Evolutionary conservation across 192 early-diverging fungal genomes (phyloP).

Genomic region (Rhizophagus sp.): DNA sequence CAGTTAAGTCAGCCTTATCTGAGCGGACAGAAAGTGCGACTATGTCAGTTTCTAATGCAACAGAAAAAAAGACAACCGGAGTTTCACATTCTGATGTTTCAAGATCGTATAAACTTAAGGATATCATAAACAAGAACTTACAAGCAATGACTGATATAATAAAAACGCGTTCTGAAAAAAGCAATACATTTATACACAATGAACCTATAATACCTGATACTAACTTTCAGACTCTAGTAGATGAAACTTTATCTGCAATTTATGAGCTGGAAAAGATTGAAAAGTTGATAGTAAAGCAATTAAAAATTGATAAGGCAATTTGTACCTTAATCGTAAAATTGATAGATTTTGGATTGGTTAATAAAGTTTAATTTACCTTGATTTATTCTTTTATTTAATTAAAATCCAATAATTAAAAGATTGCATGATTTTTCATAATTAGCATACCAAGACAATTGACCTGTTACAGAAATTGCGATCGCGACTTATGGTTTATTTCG

Average conservation of each 20-base stretch:
- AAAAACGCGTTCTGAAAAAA: background rate
- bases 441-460: constrained; percentile 51
- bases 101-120: background rate
- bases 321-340: constrained; percentile 49
- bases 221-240: background rate
- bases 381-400: background rate
- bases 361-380: background rate
- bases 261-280: background rate
- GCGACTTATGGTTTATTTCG: constrained; percentile 27
- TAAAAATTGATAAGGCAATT: constrained; percentile 9
- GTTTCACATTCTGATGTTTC: background rate
- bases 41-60: no score
- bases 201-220: background rate
- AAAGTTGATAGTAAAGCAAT: background rate
- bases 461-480: constrained; percentile 42
- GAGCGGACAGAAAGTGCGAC: no score
- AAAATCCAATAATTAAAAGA: background rate
- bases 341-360: constrained; percentile 54
- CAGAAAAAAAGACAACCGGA: no score
- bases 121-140: background rate
- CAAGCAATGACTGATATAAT: background rate
- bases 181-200: background rate
- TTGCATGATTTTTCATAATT: background rate
- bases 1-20: no score
- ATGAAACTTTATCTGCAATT: background rate